phyloP scores from a whole-genome alignment of 2,329 filamentous ascomycete genomes.

The Nemania sp. region DNA sequence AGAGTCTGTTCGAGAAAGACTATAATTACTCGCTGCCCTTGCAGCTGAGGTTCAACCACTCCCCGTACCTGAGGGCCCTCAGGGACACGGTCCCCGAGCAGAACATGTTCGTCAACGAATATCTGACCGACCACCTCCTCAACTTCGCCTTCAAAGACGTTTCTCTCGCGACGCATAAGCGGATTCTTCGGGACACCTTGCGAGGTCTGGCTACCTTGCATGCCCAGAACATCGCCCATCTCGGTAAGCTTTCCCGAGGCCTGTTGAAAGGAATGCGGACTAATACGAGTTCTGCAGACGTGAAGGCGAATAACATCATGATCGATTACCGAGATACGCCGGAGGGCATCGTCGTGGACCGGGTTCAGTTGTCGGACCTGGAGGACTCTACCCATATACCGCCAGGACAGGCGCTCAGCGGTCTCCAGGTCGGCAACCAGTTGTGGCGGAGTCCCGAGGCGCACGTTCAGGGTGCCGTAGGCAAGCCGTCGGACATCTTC shows the following conservation, averaged over 20 bases:
- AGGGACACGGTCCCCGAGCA: slow-evolving; percentile 49
- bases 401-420: slow-evolving; percentile 43
- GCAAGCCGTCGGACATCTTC: slow-evolving; percentile 49
- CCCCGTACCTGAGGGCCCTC: slow-evolving; percentile 45
- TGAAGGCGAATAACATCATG: slow-evolving; percentile 52
- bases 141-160: slow-evolving; percentile 48
- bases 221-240: slow-evolving; percentile 45
- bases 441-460: slow-evolving; percentile 53
- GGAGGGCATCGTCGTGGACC: slow-evolving; percentile 41
- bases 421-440: slow-evolving; percentile 47
- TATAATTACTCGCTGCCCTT: slow-evolving; percentile 43
- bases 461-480: slow-evolving; percentile 45
- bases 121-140: slow-evolving; percentile 49
- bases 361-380: slow-evolving; percentile 47
- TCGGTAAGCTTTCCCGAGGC: slow-evolving; percentile 33
- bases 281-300: slow-evolving; percentile 38
- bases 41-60: slow-evolving; percentile 39
- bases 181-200: slow-evolving; percentile 49
- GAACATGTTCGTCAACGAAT: slow-evolving; percentile 52
- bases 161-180: slow-evolving; percentile 44
- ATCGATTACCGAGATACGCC: slow-evolving; percentile 44
- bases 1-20: slow-evolving; percentile 42
- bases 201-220: slow-evolving; percentile 45
- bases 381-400: slow-evolving; percentile 48
- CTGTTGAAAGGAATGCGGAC: neutral